phyloP scores from a whole-genome alignment of 139 green algal species.

The Axilococcus clingmanii region DNA sequence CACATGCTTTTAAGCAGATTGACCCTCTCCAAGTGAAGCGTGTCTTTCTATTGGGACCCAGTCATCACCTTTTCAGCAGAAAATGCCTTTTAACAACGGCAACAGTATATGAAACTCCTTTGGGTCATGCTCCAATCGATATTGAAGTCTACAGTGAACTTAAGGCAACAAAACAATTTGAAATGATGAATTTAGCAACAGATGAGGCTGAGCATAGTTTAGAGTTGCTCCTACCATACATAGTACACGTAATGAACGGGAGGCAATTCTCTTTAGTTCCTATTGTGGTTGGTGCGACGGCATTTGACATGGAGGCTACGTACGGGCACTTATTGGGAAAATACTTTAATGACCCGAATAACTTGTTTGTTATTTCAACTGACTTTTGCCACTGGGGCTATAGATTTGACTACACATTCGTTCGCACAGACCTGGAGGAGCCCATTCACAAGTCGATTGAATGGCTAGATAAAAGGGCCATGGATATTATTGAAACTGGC shows the following conservation, averaged over 20 bases:
- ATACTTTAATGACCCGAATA: conserved; percentile 73
- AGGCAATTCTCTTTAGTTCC: conserved; percentile 69
- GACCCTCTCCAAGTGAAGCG: conserved; percentile 50
- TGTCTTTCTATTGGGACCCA: conserved; percentile 83
- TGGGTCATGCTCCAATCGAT: conserved; percentile 79
- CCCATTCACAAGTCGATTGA: conserved; percentile 84
- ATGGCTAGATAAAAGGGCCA: conserved; percentile 74
- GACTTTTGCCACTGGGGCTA: conserved; percentile 97
- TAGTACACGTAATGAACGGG: conserved; percentile 47
- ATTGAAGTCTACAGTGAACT: conserved; percentile 64
- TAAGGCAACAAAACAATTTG: conserved; percentile 60
- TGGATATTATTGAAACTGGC: conserved; percentile 73
- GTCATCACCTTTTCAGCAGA: conserved; percentile 75
- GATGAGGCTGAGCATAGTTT: conserved; percentile 95
- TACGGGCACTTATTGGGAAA: conserved; percentile 71
- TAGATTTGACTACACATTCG: conserved; percentile 71
- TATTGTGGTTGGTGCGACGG: conserved; percentile 88
- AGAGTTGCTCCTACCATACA: conserved; percentile 92
- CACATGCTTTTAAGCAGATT: conserved; percentile 68
- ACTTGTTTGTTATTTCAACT: conserved; percentile 84
- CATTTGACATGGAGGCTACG: conserved; percentile 47
- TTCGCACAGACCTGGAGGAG: conserved; percentile 30
- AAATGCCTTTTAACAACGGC: conserved; percentile 61
- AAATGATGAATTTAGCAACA: conserved; percentile 50
- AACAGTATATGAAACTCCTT: conserved; percentile 61